phyloP scores from a whole-genome alignment of 768 basidiomycete species.

The Thelephora ganbajun region DNA sequence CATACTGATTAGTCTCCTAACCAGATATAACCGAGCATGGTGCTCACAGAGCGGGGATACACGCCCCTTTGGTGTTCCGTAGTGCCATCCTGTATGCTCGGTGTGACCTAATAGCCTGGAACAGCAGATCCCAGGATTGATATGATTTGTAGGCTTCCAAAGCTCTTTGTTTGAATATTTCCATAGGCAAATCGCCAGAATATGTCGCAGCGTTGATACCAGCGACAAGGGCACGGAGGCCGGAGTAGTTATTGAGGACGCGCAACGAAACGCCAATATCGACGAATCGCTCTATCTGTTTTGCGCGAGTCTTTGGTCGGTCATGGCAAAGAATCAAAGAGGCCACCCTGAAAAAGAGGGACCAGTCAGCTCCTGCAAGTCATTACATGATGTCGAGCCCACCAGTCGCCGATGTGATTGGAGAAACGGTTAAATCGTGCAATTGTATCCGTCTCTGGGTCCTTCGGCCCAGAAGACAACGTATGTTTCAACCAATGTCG shows the following conservation, averaged over 20 bases:
- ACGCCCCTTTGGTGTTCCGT: slow-evolving; percentile 70
- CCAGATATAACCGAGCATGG: slow-evolving; percentile 1
- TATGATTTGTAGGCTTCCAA: slow-evolving; percentile 67
- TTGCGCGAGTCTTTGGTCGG: slow-evolving; percentile 57
- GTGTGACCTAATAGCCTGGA: slow-evolving; percentile 72
- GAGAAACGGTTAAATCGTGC: slow-evolving; percentile 61
- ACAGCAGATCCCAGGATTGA: slow-evolving; percentile 71
- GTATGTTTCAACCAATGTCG: slow-evolving; percentile 80
- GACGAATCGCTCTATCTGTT: slow-evolving; percentile 80
- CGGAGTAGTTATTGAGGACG: slow-evolving; percentile 82
- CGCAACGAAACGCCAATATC: slow-evolving; percentile 74
- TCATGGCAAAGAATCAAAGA: slow-evolving; percentile 85
- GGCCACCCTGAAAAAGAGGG: slow-evolving; percentile 50
- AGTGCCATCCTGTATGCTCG: slow-evolving; percentile 86
- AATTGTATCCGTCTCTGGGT: slow-evolving; percentile 53
- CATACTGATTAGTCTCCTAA: slow-evolving; percentile 4
- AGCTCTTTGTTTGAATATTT: slow-evolving; percentile 49
- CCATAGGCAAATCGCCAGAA: slow-evolving; percentile 65
- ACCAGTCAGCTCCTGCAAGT: slow-evolving; percentile 1
- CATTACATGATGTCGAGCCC: slow-evolving; percentile 11
- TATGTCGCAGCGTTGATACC: slow-evolving; percentile 80
- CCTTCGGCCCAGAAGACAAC: slow-evolving; percentile 53
- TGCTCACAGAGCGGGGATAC: slow-evolving; percentile 69
- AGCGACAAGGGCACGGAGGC: slow-evolving; percentile 84
- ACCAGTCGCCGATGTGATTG: slow-evolving; percentile 81